Base-by-base conservation (phyloP, 2,329 filamentous ascomycete genomes). In the Aspergillus fructus region DNA sequence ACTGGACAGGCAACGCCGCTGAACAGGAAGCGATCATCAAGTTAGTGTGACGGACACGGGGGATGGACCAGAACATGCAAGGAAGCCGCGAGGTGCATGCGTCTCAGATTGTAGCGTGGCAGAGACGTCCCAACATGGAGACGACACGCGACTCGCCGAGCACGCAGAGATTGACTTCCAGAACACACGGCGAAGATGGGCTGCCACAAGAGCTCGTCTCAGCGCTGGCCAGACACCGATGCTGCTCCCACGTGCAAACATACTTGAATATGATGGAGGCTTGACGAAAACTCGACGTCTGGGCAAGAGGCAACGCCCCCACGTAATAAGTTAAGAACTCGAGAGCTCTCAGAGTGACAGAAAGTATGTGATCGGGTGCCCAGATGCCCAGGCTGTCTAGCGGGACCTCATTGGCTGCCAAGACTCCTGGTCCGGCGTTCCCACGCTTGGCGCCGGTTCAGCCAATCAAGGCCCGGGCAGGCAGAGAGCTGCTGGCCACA, bases 401-500 rank as follows among this genome's bases (percentile, higher is more conserved):
- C 19, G 30, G 11, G 27, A 2, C 34, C 12, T 37, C 34, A 37
- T 37, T 37, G 34, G 34, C 6, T 5, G 30, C 41, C 54, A 46
- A 56, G 54, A 8, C 9, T 19, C 39, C 52, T 52, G 54, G 48
- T 34, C 9, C 1, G 9, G 19, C 7, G 47, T 11, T 13, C 13
- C 47, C 48, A 46, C 8, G 11, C 46, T 50, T 51, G 51, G 51
- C 51, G 13, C 0, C 9, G 5, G 3, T 3, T 21, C 40, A 39
- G 19, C 47, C 53, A 59, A 51, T 51, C 1, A 41, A 0, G 3
- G 24, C 40, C 19, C 40, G 41, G 11, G 30, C 24, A 13, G 21
- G 19, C 9, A 27, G 39, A 49, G 3, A 5, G 34, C 48, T 53
- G 40, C 13, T 37, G 30, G 30, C 60, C 60, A 60, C 34, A 56